Evolutionary conservation across 345 rosid species (phyloP), one percentile per base, ranked within the genome.

Genomic region (Lenwebbia sp.): DNA sequence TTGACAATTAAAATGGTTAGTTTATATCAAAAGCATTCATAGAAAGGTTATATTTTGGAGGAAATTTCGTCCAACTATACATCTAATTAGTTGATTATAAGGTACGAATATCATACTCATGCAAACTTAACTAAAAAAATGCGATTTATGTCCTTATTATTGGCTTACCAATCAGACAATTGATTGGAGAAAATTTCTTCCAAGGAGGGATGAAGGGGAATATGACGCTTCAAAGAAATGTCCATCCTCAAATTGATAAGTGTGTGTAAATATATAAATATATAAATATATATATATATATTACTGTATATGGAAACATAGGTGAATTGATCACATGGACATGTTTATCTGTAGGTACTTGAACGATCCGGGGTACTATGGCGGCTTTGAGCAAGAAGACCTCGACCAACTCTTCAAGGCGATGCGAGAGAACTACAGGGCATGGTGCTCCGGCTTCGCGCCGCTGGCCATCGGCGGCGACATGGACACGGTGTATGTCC

Each of bases 401-500:
- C 74, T 95, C 83, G 91, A 93, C 86, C 95, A 96, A 74, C 90
- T 96, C 49, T 94, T 92, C 76, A 92, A 92, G 86, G 98, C 96
- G 30, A 95, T 96, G 91, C 55, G 84, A 62, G 90, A 91, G 50
- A 96, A 96, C 54, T 95, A 90, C 92, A 93, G 93, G 86, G 95
- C 95, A 5, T 95, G 98, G 98, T 94, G 96, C 76, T 85, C 92
- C 9, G 99, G 97, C 5, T 95, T 95, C 53, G 97, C 96, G 0
- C 99, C 98, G 10, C 86, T 96, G 7, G 93, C 91, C 0, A 93
- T 96, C 0, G 98, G 99, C 0, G 98, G 99, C 2, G 99, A 96
- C 93, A 85, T 95, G 91, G 98, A 94, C 52, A 92, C 97, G 1
- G 87, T 92, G 54, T 95, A 96, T 15, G 94, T 94, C 54, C 98